These are phyloP conservation scores for Hanseniaspora taiwanica DNA, from an alignment of 805 yeast species.

Conservation along the genomic window DNA sequence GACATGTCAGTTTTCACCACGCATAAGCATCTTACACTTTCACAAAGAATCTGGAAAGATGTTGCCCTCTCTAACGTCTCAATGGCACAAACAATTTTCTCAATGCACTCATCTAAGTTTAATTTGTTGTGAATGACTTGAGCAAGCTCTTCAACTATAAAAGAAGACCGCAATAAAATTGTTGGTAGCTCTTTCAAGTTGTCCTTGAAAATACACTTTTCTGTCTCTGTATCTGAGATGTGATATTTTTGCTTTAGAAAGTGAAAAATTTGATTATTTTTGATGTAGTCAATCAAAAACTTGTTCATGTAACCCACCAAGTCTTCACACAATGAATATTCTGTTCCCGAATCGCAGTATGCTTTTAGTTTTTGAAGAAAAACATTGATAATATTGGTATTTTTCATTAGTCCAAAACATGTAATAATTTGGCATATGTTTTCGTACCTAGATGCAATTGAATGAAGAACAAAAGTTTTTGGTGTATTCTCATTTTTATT, in stretches of 20 bases:
- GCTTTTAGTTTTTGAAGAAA: not conserved
- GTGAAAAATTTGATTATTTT: constrained; percentile 12
- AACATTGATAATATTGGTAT: not conserved
- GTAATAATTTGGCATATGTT: not conserved
- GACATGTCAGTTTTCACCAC: not conserved
- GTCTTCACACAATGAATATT: constrained; percentile 3
- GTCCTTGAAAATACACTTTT: constrained; percentile 17
- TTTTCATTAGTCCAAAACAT: not conserved
- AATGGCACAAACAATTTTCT: not conserved
- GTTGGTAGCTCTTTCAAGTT: not conserved
- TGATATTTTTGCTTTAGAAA: constrained; percentile 15
- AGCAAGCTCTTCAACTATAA: not conserved
- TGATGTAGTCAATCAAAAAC: constrained; percentile 5
- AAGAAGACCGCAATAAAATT: no score
- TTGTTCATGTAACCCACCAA: not conserved
- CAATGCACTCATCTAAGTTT: not conserved
- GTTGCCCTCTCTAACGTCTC: not conserved
- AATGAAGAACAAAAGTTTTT: not conserved
- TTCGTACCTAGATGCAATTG: not conserved
- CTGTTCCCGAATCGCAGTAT: constrained; percentile 7
- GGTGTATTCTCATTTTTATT: not conserved
- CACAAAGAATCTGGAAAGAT: not conserved
- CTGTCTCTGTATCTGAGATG: constrained; percentile 17
- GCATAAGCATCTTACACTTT: not conserved
- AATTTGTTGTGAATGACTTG: not conserved